A percentile compares a stretch with the other conserved stretches of the same genome.
These are phyloP conservation scores for Keithomyces neogunnii DNA, from an alignment of 2,329 filamentous ascomycete genomes.

Conservation along the genomic window DNA sequence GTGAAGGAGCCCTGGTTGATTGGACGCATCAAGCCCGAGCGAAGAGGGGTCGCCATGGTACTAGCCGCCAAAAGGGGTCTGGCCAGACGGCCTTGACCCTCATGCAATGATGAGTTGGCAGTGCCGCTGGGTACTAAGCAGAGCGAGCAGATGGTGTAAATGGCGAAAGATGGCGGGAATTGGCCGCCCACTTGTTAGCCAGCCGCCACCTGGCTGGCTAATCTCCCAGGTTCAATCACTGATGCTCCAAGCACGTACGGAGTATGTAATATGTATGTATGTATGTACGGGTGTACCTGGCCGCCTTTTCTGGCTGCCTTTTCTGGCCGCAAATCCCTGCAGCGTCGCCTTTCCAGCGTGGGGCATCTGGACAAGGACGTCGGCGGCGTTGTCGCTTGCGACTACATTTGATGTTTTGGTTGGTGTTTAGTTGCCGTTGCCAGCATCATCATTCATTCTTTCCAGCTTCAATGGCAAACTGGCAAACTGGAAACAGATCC, in stretches of 20 bases:
- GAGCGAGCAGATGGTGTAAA: not conserved
- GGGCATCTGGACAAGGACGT: slow-evolving; percentile 2
- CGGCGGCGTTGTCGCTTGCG: slow-evolving; percentile 3
- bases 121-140: slow-evolving; percentile 28
- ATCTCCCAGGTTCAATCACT: no score
- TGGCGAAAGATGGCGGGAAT: slow-evolving; percentile 12
- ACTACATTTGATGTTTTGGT: not conserved
- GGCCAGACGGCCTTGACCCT: slow-evolving; percentile 30
- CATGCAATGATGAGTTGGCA: slow-evolving; percentile 77
- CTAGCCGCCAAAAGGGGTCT: slow-evolving; percentile 6
- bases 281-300: slow-evolving; percentile 4
- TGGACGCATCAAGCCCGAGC: slow-evolving; percentile 6
- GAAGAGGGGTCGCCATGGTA: slow-evolving; percentile 8
- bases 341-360: slow-evolving; percentile 3
- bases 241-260: no score
- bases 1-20: slow-evolving; percentile 17
- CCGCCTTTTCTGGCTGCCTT: slow-evolving; percentile 9
- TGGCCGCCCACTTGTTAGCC: slow-evolving; percentile 3
- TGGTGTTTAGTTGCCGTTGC: not conserved
- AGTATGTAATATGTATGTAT: not conserved
- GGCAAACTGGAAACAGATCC: not conserved
- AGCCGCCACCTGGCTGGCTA: no score
- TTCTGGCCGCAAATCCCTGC: slow-evolving; percentile 7
- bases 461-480: not conserved
- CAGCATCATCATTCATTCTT: not conserved